phyloP scores from a whole-genome alignment of 2,329 filamentous ascomycete genomes.

The Xylariaceae sp. region DNA sequence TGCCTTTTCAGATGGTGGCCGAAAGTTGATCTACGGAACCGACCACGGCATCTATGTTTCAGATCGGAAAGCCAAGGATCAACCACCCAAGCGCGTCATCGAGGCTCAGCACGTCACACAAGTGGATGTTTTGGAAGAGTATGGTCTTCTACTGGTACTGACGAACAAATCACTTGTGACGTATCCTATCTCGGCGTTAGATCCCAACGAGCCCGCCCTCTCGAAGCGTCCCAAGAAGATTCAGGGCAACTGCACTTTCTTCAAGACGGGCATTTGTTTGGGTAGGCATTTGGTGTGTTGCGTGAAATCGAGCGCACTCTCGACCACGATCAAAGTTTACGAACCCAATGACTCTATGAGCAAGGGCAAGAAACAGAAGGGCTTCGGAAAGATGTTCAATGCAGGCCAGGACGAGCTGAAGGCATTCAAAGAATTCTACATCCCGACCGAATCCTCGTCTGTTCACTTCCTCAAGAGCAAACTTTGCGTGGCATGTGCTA shows the following conservation, averaged over 20 bases:
- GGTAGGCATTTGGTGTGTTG: slow-evolving; percentile 93
- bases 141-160: slow-evolving; percentile 84
- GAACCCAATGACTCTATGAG: slow-evolving; percentile 94
- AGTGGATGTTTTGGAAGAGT: slow-evolving; percentile 94
- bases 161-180: slow-evolving; percentile 92
- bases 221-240: slow-evolving; percentile 93
- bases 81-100: slow-evolving; percentile 74
- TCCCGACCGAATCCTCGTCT: slow-evolving; percentile 95
- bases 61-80: slow-evolving; percentile 86
- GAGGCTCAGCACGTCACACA: slow-evolving; percentile 88
- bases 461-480: slow-evolving; percentile 98
- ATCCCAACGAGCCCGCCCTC: slow-evolving; percentile 75
- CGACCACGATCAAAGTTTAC: slow-evolving; percentile 98
- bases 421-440: slow-evolving; percentile 98
- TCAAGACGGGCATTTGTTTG: slow-evolving; percentile 93
- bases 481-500: slow-evolving; percentile 90
- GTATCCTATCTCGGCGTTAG: slow-evolving; percentile 82
- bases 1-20: slow-evolving; percentile 71
- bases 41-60: slow-evolving; percentile 91
- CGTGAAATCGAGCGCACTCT: slow-evolving; percentile 89
- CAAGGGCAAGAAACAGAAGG: slow-evolving; percentile 93
- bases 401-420: slow-evolving; percentile 90
- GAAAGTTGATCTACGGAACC: slow-evolving; percentile 91
- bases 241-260: slow-evolving; percentile 95
- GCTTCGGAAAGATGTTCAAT: slow-evolving; percentile 93